phyloP scores from a whole-genome alignment of 768 basidiomycete species.

The Lactifluus pinguis region DNA sequence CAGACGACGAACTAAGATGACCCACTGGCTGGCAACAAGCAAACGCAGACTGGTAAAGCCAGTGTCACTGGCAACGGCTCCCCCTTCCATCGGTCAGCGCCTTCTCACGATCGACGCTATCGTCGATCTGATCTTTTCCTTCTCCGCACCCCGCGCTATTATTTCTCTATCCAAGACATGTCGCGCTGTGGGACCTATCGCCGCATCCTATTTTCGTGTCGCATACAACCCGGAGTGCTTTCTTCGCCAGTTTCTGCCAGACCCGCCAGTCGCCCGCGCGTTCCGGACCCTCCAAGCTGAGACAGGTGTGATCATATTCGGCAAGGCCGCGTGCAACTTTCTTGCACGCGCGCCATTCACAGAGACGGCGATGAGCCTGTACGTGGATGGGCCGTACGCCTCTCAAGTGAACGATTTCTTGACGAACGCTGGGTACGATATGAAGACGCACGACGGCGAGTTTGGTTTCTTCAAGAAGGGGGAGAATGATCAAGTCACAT shows the following conservation, averaged over 20 bases:
- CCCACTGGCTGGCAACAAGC: not conserved
- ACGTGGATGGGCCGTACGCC: not conserved
- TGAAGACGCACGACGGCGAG: not conserved
- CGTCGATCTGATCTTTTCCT: conserved; percentile 40
- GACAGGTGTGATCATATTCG: not conserved
- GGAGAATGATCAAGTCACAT: not conserved
- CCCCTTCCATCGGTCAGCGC: conserved; percentile 61
- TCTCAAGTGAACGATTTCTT: not conserved
- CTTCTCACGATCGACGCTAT: conserved; percentile 32
- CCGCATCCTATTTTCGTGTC: conserved; percentile 13
- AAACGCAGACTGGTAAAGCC: not conserved
- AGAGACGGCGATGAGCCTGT: not conserved
- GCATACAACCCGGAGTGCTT: conserved; percentile 12
- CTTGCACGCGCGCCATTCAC: not conserved
- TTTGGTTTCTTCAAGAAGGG: conserved; percentile 1
- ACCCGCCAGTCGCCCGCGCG: not conserved
- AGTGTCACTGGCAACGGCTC: not conserved
- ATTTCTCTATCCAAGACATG: conserved; percentile 8
- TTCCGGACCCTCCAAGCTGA: conserved; percentile 8
- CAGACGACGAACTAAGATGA: not conserved
- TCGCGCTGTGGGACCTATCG: conserved; percentile 7
- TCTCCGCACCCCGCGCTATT: conserved; percentile 45
- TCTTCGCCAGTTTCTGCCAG: conserved; percentile 1
- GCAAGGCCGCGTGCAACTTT: conserved; percentile 6
- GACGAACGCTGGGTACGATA: not conserved